Base-by-base conservation (phyloP, 305 asterid genomes). In the Ajuga reptans region DNA sequence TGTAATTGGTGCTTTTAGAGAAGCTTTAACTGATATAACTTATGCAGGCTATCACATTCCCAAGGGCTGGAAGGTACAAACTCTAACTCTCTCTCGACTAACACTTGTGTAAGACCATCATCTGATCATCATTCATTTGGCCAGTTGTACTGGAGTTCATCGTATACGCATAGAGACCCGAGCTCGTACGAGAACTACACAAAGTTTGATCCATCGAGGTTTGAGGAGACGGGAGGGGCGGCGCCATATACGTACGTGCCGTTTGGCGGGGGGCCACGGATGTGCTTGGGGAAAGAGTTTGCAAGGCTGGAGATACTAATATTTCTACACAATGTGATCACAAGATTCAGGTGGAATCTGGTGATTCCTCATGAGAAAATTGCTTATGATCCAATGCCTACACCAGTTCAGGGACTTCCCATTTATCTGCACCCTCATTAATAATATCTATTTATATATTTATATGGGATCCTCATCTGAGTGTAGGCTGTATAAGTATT, bases 31-130 rank as follows among this genome's bases (percentile, higher is more conserved):
- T 0, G 89, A 84, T 49, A 67, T 83, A 54, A 77, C 34, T 4
- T 88, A 81, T 54, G 81, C 64, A 9, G 88, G 88, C 12, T 82
- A 79, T 16, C 52, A 47, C 80, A 84, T 85, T 64, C 95, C 89
- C 31, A 84, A 82, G 58, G 91, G 95, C 54, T 85, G 89, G 91
- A 87, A 85, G 95, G 87, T 83, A 78, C 11, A 5, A 39, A 7
- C 2, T 16, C 0, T 45, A 18, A 10, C 6, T 37, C 66, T 3
- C 31, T 1, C 27, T 1, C 55, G 27, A 21, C 1, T 21, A 21
- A 21, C 27, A 21, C 27, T 21, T 21, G 27, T 21, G 27, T 21
- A 21, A 21, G 27, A 21, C 2, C 27, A 2, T 21, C 27, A n/a
- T n/a, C n/a, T n/a, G n/a, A n/a, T 21, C 27, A 21, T 21, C 27